A percentile compares a stretch with the other conserved stretches of the same genome.
phyloP scores from a whole-genome alignment of 73 alveolate species.

The Loxodes magnus region DNA sequence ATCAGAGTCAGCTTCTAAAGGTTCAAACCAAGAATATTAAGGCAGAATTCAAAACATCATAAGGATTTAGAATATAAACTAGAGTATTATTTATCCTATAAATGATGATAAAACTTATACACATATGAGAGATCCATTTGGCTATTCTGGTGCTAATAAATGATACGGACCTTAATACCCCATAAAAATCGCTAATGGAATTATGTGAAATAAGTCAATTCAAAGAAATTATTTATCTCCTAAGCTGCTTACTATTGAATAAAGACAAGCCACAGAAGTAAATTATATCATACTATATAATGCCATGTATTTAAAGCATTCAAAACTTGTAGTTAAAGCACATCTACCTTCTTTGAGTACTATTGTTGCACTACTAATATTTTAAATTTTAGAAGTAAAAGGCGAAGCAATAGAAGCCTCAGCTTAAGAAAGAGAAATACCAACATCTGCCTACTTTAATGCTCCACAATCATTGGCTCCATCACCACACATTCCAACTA shows the following conservation, averaged over 20 bases:
- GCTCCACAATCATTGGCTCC: conserved; percentile 76
- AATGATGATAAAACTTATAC: conserved; percentile 5
- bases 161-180: conserved; percentile 1
- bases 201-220: conserved; percentile 12
- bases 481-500: conserved; percentile 53
- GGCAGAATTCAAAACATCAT: not conserved
- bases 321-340: conserved; percentile 39
- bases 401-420: conserved; percentile 77
- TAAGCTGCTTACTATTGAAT: conserved; percentile 20
- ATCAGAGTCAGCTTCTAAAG: not conserved
- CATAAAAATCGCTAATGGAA: conserved; percentile 22
- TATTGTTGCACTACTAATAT: conserved; percentile 33
- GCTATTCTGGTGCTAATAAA: not conserved
- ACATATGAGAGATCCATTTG: conserved; percentile 2
- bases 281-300: conserved; percentile 46
- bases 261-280: conserved; percentile 26
- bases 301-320: conserved; percentile 42
- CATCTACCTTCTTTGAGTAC: conserved; percentile 40
- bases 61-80: not conserved
- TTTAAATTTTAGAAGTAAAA: conserved; percentile 24
- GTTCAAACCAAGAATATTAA: not conserved
- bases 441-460: conserved; percentile 44
- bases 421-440: conserved; percentile 52
- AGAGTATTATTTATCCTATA: conserved; percentile 2
- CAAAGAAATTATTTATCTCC: conserved; percentile 28